Conservation (phyloP, 345 rosid species). For the Capsella bursapastoris region DNA sequence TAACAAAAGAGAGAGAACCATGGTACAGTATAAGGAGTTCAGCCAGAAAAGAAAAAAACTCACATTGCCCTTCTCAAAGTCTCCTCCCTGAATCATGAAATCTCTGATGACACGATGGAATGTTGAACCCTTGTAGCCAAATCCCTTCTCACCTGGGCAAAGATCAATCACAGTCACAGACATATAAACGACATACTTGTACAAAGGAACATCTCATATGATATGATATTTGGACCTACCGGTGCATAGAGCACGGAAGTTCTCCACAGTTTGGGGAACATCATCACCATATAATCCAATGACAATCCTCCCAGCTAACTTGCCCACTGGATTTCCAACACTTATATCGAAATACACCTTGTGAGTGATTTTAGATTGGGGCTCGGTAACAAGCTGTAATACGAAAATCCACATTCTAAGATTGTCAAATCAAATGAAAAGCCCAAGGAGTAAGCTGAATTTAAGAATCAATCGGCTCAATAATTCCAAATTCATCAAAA, state of each 20-base stretch:
- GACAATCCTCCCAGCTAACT: constrained; percentile 83
- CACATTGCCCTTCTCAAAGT: constrained; percentile 97
- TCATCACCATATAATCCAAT: constrained; percentile 95
- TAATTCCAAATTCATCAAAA: neutral
- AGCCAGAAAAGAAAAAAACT: constrained; percentile 28
- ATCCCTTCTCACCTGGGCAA: constrained; percentile 90
- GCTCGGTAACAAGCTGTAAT: constrained; percentile 48
- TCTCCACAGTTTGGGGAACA: constrained; percentile 93
- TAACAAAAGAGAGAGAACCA: neutral
- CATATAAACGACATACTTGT: neutral
- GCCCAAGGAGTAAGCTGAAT: too few relatives aligned
- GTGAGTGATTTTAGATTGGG: constrained; percentile 83
- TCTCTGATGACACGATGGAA: constrained; percentile 95
- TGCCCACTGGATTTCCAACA: constrained; percentile 92
- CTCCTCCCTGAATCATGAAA: constrained; percentile 99
- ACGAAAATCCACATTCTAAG: constrained; percentile 2
- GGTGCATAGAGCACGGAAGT: constrained; percentile 95
- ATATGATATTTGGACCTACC: constrained; percentile 48
- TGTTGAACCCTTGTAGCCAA: constrained; percentile 78
- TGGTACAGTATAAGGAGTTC: neutral
- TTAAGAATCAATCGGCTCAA: constrained; percentile 2
- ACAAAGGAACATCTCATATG: neutral
- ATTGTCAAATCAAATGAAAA: neutral
- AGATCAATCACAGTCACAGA: constrained; percentile 26
- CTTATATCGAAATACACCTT: constrained; percentile 94